These are phyloP conservation scores for Rubia tinctorum DNA, from an alignment of 305 asterid genomes.

Conservation along the genomic window DNA sequence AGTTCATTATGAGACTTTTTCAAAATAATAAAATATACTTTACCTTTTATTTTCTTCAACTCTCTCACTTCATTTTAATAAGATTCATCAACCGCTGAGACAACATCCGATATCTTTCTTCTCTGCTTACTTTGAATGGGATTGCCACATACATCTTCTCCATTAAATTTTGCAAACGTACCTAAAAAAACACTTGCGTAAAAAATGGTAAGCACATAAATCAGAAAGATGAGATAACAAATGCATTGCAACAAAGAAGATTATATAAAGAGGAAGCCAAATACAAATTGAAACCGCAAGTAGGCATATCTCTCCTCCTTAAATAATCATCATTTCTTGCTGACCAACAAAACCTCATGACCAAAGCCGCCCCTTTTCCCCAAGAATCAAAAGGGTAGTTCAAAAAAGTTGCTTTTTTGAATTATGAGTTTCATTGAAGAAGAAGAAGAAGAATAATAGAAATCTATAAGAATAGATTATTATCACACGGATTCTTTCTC, in stretches of 20 bases:
- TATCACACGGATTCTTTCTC: slow-evolving; percentile 21
- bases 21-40: too few species aligned
- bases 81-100: too few species aligned
- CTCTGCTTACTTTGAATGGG: background rate
- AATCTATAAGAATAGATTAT: background rate
- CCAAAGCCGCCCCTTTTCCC: slow-evolving; percentile 30
- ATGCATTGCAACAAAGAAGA: slow-evolving; percentile 26
- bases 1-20: too few species aligned
- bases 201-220: background rate
- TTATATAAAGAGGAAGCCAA: background rate
- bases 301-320: slow-evolving; percentile 16
- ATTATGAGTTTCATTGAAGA: slow-evolving; percentile 22
- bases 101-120: too few species aligned
- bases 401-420: slow-evolving; percentile 16
- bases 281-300: slow-evolving; percentile 14
- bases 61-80: too few species aligned
- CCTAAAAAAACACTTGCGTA: background rate
- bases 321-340: slow-evolving; percentile 27
- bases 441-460: background rate
- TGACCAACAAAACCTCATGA: slow-evolving; percentile 36
- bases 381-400: slow-evolving; percentile 3
- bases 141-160: background rate
- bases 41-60: too few species aligned
- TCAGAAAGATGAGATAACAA: background rate
- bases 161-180: background rate